Evolutionary conservation across 768 basidiomycete genomes (phyloP).

Genomic region (Trametes coccinea): DNA sequence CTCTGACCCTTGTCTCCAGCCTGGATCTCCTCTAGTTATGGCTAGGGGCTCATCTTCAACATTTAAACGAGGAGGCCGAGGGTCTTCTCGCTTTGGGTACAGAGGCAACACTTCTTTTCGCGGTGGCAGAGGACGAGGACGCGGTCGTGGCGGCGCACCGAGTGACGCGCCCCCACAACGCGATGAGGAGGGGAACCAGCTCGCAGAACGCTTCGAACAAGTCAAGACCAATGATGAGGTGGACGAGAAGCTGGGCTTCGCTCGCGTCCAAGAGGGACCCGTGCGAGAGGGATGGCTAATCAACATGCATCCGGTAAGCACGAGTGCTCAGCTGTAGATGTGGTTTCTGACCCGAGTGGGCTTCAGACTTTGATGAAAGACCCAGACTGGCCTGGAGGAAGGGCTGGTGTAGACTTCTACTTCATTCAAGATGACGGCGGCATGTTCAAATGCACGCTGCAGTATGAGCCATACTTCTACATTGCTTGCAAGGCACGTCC

Average conservation of each 20-base stretch:
- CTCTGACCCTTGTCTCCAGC: not conserved
- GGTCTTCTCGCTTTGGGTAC: slow-evolving; percentile 41
- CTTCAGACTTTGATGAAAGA: slow-evolving; percentile 83
- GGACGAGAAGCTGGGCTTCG: slow-evolving; percentile 92
- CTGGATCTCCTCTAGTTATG: slow-evolving; percentile 16
- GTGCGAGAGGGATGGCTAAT: slow-evolving; percentile 90
- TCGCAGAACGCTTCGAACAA: slow-evolving; percentile 84
- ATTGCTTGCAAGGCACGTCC: slow-evolving; percentile 84
- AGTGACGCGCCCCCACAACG: slow-evolving; percentile 59
- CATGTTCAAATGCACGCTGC: slow-evolving; percentile 92
- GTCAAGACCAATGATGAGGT: slow-evolving; percentile 78
- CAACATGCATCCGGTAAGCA: slow-evolving; percentile 95
- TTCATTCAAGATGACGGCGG: slow-evolving; percentile 97
- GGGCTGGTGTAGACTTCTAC: slow-evolving; percentile 92
- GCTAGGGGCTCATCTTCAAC: slow-evolving; percentile 27
- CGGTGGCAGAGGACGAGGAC: slow-evolving; percentile 51
- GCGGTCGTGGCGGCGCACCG: slow-evolving; percentile 42
- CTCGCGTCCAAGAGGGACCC: slow-evolving; percentile 74
- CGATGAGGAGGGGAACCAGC: slow-evolving; percentile 88
- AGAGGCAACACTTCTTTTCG: slow-evolving; percentile 37
- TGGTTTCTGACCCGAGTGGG: not conserved
- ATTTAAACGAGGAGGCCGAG: slow-evolving; percentile 30
- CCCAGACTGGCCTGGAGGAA: slow-evolving; percentile 78
- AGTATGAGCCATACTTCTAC: slow-evolving; percentile 93
- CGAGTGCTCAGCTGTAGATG: not conserved